A percentile compares a stretch with the other conserved stretches of the same genome.
Conservation (phyloP, 1,284 basidiomycete genomes). For the Ustilago xerochloae region DNA sequence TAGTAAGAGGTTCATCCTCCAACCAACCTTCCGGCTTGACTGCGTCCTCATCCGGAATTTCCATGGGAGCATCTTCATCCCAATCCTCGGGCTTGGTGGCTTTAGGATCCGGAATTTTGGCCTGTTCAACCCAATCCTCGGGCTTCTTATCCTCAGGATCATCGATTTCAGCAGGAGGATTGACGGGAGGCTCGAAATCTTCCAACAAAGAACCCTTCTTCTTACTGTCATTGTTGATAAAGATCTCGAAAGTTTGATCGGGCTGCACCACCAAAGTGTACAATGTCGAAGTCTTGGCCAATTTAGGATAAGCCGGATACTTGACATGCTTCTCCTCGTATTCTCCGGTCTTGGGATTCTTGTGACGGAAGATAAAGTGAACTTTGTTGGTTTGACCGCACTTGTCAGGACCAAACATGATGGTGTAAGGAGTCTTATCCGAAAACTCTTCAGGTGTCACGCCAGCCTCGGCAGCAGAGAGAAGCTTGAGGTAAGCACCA, state of each 20-base stretch:
- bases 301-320: conserved; percentile 79
- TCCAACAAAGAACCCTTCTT: conserved; percentile 84
- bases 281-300: conserved; percentile 63
- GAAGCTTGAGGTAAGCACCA: conserved; percentile 97
- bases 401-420: conserved; percentile 68
- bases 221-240: conserved; percentile 82
- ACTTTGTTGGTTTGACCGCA: conserved; percentile 67
- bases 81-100: conserved; percentile 74
- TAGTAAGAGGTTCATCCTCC: conserved; percentile 81
- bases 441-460: conserved; percentile 64
- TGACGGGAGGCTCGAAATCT: conserved; percentile 94
- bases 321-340: conserved; percentile 97
- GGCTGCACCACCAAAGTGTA: conserved; percentile 79
- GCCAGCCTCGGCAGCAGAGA: conserved; percentile 71
- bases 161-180: conserved; percentile 91
- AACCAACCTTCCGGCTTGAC: conserved; percentile 95
- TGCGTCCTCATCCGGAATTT: conserved; percentile 84
- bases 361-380: conserved; percentile 68
- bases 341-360: conserved; percentile 70
- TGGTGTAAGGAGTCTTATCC: conserved; percentile 68
- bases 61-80: conserved; percentile 65
- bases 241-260: conserved; percentile 92
- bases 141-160: conserved; percentile 93
- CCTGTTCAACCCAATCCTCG: conserved; percentile 88
- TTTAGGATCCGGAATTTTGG: conserved; percentile 84